Base-by-base conservation (phyloP, 2,329 filamentous ascomycete species). In the Fusarium pilosicola region DNA sequence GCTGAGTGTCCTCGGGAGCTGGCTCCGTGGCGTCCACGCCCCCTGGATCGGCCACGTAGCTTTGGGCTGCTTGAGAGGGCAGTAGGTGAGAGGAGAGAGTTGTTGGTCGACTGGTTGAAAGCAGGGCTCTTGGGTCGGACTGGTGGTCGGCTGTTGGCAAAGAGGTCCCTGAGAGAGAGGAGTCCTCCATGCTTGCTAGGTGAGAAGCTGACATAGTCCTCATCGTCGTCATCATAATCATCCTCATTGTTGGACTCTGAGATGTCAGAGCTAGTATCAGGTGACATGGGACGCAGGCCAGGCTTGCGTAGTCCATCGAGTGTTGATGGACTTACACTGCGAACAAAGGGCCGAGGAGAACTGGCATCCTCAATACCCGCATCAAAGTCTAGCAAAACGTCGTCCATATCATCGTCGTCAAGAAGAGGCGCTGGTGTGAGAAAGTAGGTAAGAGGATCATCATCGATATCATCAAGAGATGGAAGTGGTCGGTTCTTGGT, bases 241-340 rank as follows among this genome's bases (percentile, higher is more conserved):
- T 86, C 83, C n/a, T 85, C 82, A n/a, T 87, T 80, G 32, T 87
- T 81, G 78, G 81, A 80, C 9, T 85, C 84, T 48, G 85, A 81
- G 38, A 84, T 84, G 63, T 86, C 84, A 44, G 77, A 78, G 56
- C 73, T 66, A 45, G 70, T 70, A 52, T 78, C 77, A 18, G 77
- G 77, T 13, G 77, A 78, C 57, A 77, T 71, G 28, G 77, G 73
- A 10, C 74, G 77, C 11, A 78, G 70, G 11, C 77, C 77, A 10
- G 85, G 79, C 76, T 85, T 87, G 67, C 84, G 83, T 22, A 88
- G 85, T 7, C 87, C 86, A 30, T 85, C 85, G 38, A 90, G 86
- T 36, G 83, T 87, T 1, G 88, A 90, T 5, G 88, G 88, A 76
- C 88, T 89, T 67, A 90, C 85, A 73, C 86, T 89, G 69, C 88